Percentiles rank a stretch among this genome's conserved stretches.
phyloP scores from a whole-genome alignment of 148 eudicot genomes.

The Suaeda aralocaspica region DNA sequence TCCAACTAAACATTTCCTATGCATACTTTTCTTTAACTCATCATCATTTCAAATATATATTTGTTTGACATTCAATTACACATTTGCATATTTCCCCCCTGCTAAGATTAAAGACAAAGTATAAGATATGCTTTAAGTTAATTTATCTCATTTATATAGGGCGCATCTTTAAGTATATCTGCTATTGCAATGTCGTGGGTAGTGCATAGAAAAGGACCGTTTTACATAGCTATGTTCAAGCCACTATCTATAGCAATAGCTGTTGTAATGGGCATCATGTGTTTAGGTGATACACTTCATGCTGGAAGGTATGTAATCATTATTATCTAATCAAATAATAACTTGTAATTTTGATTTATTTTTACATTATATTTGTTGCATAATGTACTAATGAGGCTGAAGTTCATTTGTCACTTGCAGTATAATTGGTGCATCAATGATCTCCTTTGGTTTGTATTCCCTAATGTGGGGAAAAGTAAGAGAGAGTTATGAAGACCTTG shows the following conservation, averaged over 20 bases:
- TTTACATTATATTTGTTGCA: background rate
- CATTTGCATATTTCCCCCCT: too few relatives aligned
- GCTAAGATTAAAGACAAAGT: too few relatives aligned
- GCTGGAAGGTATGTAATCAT: slow-evolving; percentile 48
- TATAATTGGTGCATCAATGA: slow-evolving; percentile 37
- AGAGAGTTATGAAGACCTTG: slow-evolving; percentile 18
- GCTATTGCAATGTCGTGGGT: slow-evolving; percentile 56
- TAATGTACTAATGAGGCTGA: background rate
- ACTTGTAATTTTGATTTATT: too few relatives aligned
- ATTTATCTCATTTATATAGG: background rate
- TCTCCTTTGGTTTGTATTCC: slow-evolving; percentile 42
- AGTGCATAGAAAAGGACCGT: slow-evolving; percentile 58
- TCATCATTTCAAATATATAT: too few relatives aligned
- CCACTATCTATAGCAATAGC: slow-evolving; percentile 79
- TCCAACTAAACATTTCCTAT: too few relatives aligned
- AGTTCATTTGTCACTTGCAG: slow-evolving; percentile 20
- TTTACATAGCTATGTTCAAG: slow-evolving; percentile 77
- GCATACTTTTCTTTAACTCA: too few relatives aligned
- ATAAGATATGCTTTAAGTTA: too few relatives aligned
- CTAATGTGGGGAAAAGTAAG: slow-evolving; percentile 47
- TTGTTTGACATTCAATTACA: too few relatives aligned
- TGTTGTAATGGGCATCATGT: slow-evolving; percentile 59
- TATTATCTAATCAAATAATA: too few relatives aligned
- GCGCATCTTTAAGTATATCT: slow-evolving; percentile 43
- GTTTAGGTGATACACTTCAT: slow-evolving; percentile 64